Evolutionary conservation across 2,329 filamentous ascomycete species (phyloP).

Genomic region (Diaporthe sp.): DNA sequence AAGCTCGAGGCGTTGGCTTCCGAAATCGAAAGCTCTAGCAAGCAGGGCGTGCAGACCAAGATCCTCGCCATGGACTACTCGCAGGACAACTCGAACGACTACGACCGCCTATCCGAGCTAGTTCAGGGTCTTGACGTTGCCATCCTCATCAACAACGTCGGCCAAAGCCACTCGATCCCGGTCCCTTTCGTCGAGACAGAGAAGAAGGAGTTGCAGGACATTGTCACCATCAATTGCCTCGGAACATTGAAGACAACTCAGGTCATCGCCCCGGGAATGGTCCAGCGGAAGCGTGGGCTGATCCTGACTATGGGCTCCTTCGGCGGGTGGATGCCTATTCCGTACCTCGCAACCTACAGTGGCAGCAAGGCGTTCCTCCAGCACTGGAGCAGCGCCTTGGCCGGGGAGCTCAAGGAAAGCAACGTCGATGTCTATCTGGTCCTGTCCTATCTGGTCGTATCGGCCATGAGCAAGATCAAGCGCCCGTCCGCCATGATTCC

Average conservation of each 20-base stretch:
- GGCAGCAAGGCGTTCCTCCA: slow-evolving; percentile 98
- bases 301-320: slow-evolving; percentile 99
- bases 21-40: slow-evolving; percentile 71
- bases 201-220: slow-evolving; percentile 85
- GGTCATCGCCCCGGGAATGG: slow-evolving; percentile 86
- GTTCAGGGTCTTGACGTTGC: slow-evolving; percentile 83
- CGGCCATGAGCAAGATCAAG: slow-evolving; percentile 96
- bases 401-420: slow-evolving; percentile 83
- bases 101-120: slow-evolving; percentile 77
- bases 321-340: slow-evolving; percentile 91
- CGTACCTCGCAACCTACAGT: slow-evolving; percentile 94
- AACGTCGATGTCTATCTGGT: slow-evolving; percentile 93
- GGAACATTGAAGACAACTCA: slow-evolving; percentile 92
- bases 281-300: slow-evolving; percentile 85
- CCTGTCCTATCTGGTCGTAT: slow-evolving; percentile 92
- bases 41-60: slow-evolving; percentile 76
- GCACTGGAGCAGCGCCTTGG: slow-evolving; percentile 92
- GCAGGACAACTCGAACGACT: slow-evolving; percentile 83
- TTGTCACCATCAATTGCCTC: slow-evolving; percentile 95
- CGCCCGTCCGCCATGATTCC: slow-evolving; percentile 84
- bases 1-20: slow-evolving; percentile 85
- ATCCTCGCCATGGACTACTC: slow-evolving; percentile 93
- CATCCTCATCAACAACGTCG: slow-evolving; percentile 97
- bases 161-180: slow-evolving; percentile 92
- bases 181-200: slow-evolving; percentile 88